Conservation (phyloP, 2,329 filamentous ascomycete genomes). For the Trichoderma polysporum region DNA sequence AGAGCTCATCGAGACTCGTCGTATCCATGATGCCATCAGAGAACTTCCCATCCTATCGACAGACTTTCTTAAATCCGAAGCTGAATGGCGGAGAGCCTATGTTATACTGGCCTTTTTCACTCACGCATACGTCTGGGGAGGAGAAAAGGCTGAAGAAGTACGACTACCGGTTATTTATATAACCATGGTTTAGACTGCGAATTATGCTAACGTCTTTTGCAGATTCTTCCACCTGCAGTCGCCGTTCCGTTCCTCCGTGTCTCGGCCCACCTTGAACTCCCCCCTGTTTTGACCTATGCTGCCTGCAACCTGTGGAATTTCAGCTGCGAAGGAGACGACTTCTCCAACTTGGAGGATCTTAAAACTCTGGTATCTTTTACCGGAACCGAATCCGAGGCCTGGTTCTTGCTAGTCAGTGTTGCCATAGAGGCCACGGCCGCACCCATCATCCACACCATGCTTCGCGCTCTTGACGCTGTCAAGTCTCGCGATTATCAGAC, state of each 20-base stretch:
- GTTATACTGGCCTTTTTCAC: conserved; percentile 74
- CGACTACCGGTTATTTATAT: background rate
- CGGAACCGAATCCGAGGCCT: conserved; percentile 84
- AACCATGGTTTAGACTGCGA: background rate
- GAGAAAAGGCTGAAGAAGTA: conserved; percentile 70
- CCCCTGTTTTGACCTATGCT: conserved; percentile 88
- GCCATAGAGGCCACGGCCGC: conserved; percentile 85
- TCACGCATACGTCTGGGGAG: conserved; percentile 90
- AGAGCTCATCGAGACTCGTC: conserved; percentile 60
- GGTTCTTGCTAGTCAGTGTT: conserved; percentile 89
- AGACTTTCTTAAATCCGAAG: conserved; percentile 58
- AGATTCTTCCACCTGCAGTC: conserved; percentile 71
- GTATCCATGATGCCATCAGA: conserved; percentile 63
- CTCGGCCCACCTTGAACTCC: conserved; percentile 73
- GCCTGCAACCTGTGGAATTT: conserved; percentile 91
- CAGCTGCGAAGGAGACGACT: conserved; percentile 52
- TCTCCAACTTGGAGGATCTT: conserved; percentile 67
- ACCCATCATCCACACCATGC: conserved; percentile 71
- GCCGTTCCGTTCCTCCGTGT: conserved; percentile 73
- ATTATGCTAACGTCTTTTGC: background rate
- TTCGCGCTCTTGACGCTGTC: conserved; percentile 71
- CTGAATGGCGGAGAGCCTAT: conserved; percentile 82
- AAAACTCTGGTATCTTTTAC: conserved; percentile 79
- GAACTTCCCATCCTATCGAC: conserved; percentile 69
- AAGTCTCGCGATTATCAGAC: conserved; percentile 57